phyloP scores from a whole-genome alignment of 2,329 filamentous ascomycete species.

The Tolypocladium tundrense region DNA sequence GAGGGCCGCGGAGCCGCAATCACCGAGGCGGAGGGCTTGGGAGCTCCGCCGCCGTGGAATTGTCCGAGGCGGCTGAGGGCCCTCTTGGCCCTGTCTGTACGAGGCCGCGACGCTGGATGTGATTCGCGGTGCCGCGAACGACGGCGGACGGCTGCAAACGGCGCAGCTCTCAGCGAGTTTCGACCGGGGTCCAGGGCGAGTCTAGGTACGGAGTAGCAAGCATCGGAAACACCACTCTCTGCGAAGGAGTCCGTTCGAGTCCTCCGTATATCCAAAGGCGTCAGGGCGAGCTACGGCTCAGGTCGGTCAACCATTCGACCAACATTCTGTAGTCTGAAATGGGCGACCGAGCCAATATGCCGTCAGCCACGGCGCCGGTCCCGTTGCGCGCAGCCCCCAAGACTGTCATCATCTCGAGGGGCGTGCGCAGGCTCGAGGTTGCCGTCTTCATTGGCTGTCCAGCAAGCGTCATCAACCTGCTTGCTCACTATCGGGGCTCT shows the following conservation, averaged over 20 bases:
- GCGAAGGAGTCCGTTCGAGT: no score
- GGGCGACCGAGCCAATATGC: neutral
- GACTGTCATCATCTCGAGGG: neutral
- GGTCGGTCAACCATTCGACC: neutral
- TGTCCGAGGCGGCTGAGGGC: neutral
- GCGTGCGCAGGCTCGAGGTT: neutral
- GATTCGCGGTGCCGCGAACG: neutral
- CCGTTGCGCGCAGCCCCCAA: neutral
- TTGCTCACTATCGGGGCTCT: neutral
- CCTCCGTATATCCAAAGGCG: neutral
- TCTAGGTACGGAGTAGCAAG: neutral
- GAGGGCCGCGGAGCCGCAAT: neutral
- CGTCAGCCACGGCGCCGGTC: neutral
- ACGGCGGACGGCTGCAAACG: neutral
- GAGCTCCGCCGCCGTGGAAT: neutral
- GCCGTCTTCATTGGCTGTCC: neutral
- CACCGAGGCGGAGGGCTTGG: neutral
- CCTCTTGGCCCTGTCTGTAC: neutral
- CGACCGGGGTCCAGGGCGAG: no score
- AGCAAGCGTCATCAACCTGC: neutral
- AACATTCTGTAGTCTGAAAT: neutral
- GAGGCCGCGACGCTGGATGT: neutral
- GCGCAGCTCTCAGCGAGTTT: neutral
- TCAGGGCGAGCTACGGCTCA: neutral
- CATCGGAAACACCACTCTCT: neutral